phyloP scores from a whole-genome alignment of 257 asterid species.

The Primulina tabacum region DNA sequence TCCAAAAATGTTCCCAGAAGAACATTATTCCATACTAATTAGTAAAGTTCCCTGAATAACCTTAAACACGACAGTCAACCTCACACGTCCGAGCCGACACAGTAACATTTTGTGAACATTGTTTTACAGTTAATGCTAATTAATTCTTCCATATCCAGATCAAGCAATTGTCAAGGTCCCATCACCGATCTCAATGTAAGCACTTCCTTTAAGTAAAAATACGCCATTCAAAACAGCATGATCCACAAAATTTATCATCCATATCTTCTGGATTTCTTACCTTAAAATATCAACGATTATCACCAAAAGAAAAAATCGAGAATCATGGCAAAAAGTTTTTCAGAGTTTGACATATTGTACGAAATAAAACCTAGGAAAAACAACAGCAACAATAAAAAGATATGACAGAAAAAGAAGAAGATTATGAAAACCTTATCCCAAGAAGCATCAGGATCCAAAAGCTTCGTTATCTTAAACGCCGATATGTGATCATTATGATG shows the following conservation, averaged over 20 bases:
- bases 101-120: neutral
- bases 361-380: neutral
- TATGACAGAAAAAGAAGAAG: neutral
- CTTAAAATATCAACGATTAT: neutral
- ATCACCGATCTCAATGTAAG: constrained; percentile 3
- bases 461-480: neutral
- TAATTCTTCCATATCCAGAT: neutral
- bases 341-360: neutral
- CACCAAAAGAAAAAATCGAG: neutral
- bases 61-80: neutral
- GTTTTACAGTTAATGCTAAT: neutral
- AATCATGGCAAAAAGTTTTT: neutral
- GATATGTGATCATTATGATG: neutral
- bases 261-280: neutral
- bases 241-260: constrained; percentile 13
- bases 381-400: neutral
- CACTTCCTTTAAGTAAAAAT: neutral
- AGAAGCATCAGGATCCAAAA: constrained; percentile 37
- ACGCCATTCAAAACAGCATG: neutral
- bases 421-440: constrained; percentile 29
- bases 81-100: neutral
- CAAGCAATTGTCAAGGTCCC: neutral
- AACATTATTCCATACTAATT: too few species aligned
- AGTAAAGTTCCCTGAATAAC: neutral
- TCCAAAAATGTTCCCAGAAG: neutral